These are phyloP conservation scores for Pedinophyceae sp. DNA, from an alignment of 139 green algal species.

Conservation along the genomic window DNA sequence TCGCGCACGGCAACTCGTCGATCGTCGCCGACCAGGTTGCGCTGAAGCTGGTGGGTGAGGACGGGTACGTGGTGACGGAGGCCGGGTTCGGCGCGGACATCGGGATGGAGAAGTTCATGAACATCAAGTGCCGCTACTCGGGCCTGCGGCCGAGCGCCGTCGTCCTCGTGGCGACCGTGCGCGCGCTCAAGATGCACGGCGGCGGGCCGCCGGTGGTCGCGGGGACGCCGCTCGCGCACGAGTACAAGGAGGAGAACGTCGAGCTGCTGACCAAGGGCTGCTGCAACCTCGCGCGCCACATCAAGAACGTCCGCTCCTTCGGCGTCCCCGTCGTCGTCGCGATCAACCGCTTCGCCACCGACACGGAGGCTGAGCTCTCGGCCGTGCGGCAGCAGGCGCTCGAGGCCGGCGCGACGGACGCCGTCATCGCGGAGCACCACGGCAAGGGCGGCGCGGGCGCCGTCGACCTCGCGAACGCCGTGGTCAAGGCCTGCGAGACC, in stretches of 20 bases:
- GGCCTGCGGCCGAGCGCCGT: slow-evolving; percentile 27
- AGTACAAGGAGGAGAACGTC: slow-evolving; percentile 80
- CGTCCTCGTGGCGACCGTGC: slow-evolving; percentile 25
- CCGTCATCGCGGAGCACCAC: slow-evolving; percentile 77
- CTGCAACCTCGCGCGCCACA: slow-evolving; percentile 70
- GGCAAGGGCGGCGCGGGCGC: slow-evolving; percentile 74
- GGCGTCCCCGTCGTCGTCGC: slow-evolving; percentile 88
- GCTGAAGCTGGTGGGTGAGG: slow-evolving; percentile 76
- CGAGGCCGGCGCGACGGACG: slow-evolving; percentile 54
- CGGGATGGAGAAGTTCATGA: slow-evolving; percentile 89
- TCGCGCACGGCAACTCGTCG: slow-evolving; percentile 85
- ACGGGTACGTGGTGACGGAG: slow-evolving; percentile 89
- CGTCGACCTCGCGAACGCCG: slow-evolving; percentile 61
- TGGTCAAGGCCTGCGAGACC: slow-evolving; percentile 49
- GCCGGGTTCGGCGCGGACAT: slow-evolving; percentile 96
- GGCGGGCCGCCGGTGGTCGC: slow-evolving; percentile 60
- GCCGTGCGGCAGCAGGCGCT: slow-evolving; percentile 29
- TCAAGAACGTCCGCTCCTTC: slow-evolving; percentile 71
- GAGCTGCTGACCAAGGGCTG: slow-evolving; percentile 59
- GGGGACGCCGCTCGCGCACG: slow-evolving; percentile 75
- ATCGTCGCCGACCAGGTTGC: slow-evolving; percentile 86
- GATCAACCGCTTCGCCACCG: slow-evolving; percentile 82
- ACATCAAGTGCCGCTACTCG: slow-evolving; percentile 84
- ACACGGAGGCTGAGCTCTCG: slow-evolving; percentile 69
- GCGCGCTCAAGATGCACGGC: slow-evolving; percentile 75